A percentile compares a stretch with the other conserved stretches of the same genome.
Evolutionary conservation across 768 basidiomycete species (phyloP).

Genomic region (Auriculariales sp.): DNA sequence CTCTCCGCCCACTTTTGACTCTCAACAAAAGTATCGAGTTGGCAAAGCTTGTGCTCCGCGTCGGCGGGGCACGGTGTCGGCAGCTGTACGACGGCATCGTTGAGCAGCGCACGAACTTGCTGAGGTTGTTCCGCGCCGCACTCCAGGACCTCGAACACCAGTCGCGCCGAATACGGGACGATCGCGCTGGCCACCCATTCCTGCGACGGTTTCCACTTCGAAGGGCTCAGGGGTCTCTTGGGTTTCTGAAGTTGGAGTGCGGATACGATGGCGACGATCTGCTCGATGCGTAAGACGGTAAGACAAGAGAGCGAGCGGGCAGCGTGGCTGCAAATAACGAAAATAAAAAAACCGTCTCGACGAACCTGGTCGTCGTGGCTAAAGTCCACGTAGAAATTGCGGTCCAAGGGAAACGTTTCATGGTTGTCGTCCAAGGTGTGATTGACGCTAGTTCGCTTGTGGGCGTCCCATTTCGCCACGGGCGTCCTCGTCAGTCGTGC

Average conservation of each 20-base stretch:
- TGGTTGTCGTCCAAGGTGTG: conserved; percentile 48
- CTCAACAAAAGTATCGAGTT: conserved; percentile 46
- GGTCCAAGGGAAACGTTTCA: conserved; percentile 55
- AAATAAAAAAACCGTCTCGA: too few species aligned
- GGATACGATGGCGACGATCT: conserved; percentile 60
- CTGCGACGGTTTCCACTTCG: conserved; percentile 11
- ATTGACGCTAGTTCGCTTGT: conserved; percentile 71
- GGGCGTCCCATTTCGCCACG: conserved; percentile 40
- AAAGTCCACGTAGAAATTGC: conserved; percentile 62
- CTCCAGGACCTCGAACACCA: conserved; percentile 57
- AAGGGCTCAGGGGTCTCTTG: conserved; percentile 4
- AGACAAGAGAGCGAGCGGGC: too few species aligned
- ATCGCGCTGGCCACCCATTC: conserved; percentile 44
- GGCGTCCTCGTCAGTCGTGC: conserved; percentile 55
- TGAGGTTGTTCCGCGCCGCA: conserved; percentile 26
- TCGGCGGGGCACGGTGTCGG: conserved; percentile 42
- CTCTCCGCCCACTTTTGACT: conserved; percentile 57
- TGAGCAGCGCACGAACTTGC: conserved; percentile 64
- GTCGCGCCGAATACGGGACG: conserved; percentile 60
- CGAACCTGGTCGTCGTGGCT: conserved; percentile 76
- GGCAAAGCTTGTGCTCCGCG: conserved; percentile 41
- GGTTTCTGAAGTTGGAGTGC: conserved; percentile 39
- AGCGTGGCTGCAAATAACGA: too few species aligned
- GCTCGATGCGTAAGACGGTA: too few species aligned
- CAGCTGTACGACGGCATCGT: conserved; percentile 48